Conservation (phyloP, 306 rosid species). For the Acacia confusa region DNA sequence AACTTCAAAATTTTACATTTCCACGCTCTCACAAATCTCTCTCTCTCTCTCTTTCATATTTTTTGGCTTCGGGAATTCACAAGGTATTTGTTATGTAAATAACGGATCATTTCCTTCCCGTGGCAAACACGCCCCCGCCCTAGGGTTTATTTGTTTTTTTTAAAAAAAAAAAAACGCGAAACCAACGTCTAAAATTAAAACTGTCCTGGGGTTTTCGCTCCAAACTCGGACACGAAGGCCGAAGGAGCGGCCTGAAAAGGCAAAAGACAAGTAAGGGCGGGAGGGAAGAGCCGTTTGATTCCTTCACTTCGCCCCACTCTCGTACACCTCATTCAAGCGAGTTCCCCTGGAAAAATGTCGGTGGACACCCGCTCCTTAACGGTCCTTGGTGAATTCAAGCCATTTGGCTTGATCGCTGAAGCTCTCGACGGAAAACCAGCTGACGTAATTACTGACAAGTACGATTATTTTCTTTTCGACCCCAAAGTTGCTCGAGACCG, state of each 20-base stretch:
- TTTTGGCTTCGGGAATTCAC: too few relatives aligned
- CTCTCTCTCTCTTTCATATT: too few relatives aligned
- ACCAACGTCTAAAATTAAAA: not conserved
- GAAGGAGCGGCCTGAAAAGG: not conserved
- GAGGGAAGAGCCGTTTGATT: not conserved
- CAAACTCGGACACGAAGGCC: not conserved
- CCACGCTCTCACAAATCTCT: too few relatives aligned
- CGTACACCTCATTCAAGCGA: slow-evolving; percentile 2
- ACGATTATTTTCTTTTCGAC: slow-evolving; percentile 84
- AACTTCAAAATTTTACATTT: too few relatives aligned
- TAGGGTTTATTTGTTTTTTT: not conserved
- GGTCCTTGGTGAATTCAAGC: slow-evolving; percentile 93
- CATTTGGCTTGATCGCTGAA: slow-evolving; percentile 91
- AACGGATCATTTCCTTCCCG: not conserved
- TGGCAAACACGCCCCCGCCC: not conserved
- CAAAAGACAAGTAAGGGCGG: not conserved
- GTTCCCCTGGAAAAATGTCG: slow-evolving; percentile 42
- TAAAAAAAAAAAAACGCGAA: not conserved
- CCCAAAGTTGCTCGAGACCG: slow-evolving; percentile 62
- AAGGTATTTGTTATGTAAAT: not conserved
- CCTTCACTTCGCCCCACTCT: not conserved
- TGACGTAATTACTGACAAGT: slow-evolving; percentile 58
- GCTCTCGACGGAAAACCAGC: slow-evolving; percentile 82
- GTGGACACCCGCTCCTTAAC: slow-evolving; percentile 64
- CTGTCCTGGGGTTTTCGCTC: not conserved